Evolutionary conservation across 352 stramenopile genomes (phyloP).

Genomic region (Phytophthora melonis): DNA sequence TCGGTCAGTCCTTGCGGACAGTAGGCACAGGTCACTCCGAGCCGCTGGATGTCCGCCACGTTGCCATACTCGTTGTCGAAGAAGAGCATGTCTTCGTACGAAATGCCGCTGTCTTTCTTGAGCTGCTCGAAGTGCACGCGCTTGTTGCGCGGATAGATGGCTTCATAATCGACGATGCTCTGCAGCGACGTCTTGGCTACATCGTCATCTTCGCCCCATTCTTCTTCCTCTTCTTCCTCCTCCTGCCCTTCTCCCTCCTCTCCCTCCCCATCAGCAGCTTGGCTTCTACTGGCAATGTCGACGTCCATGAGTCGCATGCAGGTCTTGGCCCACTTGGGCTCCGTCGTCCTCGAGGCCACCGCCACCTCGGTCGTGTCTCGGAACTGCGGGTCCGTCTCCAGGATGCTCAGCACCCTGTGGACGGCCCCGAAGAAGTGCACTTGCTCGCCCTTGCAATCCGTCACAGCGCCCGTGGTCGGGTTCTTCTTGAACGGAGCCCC

Average conservation of each 20-base stretch:
- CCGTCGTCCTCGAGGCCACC: conserved; percentile 78
- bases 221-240: background rate
- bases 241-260: conserved; percentile 6
- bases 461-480: conserved; percentile 63
- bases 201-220: conserved; percentile 7
- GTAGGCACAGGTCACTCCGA: conserved; percentile 84
- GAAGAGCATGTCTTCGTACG: conserved; percentile 97
- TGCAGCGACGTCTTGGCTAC: conserved; percentile 53
- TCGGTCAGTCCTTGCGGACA: conserved; percentile 80
- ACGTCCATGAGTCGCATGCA: conserved; percentile 83
- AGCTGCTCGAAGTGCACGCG: conserved; percentile 93
- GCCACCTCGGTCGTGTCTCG: conserved; percentile 61
- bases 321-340: conserved; percentile 80
- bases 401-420: conserved; percentile 71
- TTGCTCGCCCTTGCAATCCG: conserved; percentile 72
- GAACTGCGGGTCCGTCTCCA: conserved; percentile 78
- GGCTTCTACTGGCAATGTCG: conserved; percentile 57
- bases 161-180: conserved; percentile 75
- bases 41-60: conserved; percentile 64
- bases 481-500: conserved; percentile 81
- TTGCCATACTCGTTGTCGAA: conserved; percentile 95
- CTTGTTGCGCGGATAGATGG: conserved; percentile 90
- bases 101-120: conserved; percentile 88
- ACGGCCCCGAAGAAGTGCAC: conserved; percentile 86
- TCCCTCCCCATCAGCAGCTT: conserved; percentile 25